Evolutionary conservation across 2,329 filamentous ascomycete species (phyloP).

Genomic region (Xylariaceae sp.): DNA sequence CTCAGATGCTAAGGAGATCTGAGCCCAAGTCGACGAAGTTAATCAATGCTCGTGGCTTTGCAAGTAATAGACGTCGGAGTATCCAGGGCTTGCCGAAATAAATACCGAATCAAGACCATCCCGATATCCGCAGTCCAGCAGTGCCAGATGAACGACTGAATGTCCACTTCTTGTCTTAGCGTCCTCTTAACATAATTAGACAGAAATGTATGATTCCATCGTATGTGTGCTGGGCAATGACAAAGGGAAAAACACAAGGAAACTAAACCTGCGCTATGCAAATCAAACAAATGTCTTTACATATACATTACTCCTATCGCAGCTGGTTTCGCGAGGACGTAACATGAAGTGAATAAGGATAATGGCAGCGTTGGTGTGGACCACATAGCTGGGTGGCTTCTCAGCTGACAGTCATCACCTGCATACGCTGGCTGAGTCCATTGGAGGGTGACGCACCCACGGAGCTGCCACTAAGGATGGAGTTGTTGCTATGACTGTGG

Average conservation of each 20-base stretch:
- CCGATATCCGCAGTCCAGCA: neutral
- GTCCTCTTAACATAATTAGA: constrained; percentile 28
- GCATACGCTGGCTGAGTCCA: constrained; percentile 56
- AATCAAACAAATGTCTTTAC: constrained; percentile 39
- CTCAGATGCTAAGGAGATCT: constrained; percentile 20
- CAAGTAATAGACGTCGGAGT: constrained; percentile 22
- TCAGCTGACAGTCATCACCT: constrained; percentile 67
- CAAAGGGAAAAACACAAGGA: constrained; percentile 19
- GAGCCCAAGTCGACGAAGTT: constrained; percentile 15
- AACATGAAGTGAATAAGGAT: constrained; percentile 1
- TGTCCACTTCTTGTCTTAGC: constrained; percentile 1
- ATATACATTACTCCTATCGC: constrained; percentile 33
- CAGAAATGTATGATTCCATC: constrained; percentile 20
- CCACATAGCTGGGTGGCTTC: neutral
- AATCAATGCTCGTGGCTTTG: constrained; percentile 11
- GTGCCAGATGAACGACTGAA: constrained; percentile 7
- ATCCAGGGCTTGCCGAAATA: constrained; percentile 24
- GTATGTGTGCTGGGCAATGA: constrained; percentile 13
- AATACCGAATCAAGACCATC: constrained; percentile 12
- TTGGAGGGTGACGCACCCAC: constrained; percentile 57
- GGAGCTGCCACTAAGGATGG: constrained; percentile 52
- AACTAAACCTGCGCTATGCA: constrained; percentile 45
- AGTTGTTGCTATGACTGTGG: constrained; percentile 58
- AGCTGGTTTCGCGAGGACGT: constrained; percentile 2
- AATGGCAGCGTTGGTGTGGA: neutral